Evolutionary conservation across 768 basidiomycete species (phyloP).

Genomic region (Tremella yokohamensis): DNA sequence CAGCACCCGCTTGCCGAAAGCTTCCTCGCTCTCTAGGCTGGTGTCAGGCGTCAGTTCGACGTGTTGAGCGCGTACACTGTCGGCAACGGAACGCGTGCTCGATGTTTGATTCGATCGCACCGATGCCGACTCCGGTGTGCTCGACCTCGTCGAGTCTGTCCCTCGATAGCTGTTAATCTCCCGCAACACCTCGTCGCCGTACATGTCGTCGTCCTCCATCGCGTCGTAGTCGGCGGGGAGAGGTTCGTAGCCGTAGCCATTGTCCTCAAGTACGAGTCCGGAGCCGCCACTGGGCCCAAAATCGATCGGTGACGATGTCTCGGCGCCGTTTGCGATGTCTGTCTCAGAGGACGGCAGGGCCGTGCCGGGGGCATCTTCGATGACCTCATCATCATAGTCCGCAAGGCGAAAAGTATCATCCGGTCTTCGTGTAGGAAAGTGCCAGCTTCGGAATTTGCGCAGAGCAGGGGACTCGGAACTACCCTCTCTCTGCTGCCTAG

Average conservation of each 20-base stretch:
- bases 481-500: conserved; percentile 2
- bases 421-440: background rate
- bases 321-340: conserved; percentile 1
- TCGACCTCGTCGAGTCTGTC: conserved; percentile 13
- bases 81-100: conserved; percentile 1
- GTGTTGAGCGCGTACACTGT: conserved; percentile 3
- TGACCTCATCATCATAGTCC: no score
- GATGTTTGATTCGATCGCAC: conserved; percentile 12
- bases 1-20: conserved; percentile 16
- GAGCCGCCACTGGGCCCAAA: background rate
- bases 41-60: background rate
- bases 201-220: conserved; percentile 36
- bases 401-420: no score
- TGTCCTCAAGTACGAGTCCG: conserved; percentile 21
- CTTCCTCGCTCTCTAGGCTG: background rate
- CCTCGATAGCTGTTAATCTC: conserved; percentile 1
- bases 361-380: conserved; percentile 11
- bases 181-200: background rate
- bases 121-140: conserved; percentile 18
- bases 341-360: conserved; percentile 1
- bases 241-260: conserved; percentile 33
- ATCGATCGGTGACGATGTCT: conserved; percentile 5
- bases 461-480: conserved; percentile 5
- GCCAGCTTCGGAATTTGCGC: conserved; percentile 7
- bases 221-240: conserved; percentile 43